These are phyloP conservation scores for Blastobotrys robertii DNA, from an alignment of 805 yeast genomes.

Conservation along the genomic window DNA sequence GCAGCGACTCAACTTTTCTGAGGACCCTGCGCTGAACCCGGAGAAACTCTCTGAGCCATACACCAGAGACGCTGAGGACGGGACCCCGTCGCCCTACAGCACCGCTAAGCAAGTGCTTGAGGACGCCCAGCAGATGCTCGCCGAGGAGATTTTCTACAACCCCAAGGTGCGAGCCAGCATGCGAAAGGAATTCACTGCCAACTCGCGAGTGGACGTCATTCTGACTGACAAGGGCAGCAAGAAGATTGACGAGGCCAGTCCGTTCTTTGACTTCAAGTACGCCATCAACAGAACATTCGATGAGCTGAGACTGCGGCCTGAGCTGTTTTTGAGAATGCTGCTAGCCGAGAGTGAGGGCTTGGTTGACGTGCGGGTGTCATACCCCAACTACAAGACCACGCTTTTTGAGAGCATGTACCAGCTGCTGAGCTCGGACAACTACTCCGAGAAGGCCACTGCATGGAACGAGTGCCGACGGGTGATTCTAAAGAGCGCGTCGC, in stretches of 20 bases:
- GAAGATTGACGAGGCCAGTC: constrained; percentile 69
- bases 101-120: constrained; percentile 44
- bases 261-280: constrained; percentile 84
- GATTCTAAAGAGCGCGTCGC: constrained; percentile 58
- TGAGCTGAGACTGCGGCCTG: constrained; percentile 70
- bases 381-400: constrained; percentile 35
- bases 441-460: constrained; percentile 57
- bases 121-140: constrained; percentile 64
- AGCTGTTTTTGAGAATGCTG: constrained; percentile 75
- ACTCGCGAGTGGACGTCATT: constrained; percentile 60
- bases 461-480: constrained; percentile 75
- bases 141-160: constrained; percentile 72
- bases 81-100: constrained; percentile 11
- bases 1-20: constrained; percentile 59
- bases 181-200: constrained; percentile 48
- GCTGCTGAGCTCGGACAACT: constrained; percentile 33
- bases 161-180: constrained; percentile 64
- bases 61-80: constrained; percentile 15
- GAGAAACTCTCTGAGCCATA: constrained; percentile 42
- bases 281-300: constrained; percentile 71
- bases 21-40: constrained; percentile 56
- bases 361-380: constrained; percentile 52
- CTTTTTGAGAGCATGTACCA: constrained; percentile 30
- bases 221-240: constrained; percentile 76
- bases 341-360: constrained; percentile 81